Evolutionary conservation across 441 rosid genomes (phyloP).

Genomic region (Breynia disticha): DNA sequence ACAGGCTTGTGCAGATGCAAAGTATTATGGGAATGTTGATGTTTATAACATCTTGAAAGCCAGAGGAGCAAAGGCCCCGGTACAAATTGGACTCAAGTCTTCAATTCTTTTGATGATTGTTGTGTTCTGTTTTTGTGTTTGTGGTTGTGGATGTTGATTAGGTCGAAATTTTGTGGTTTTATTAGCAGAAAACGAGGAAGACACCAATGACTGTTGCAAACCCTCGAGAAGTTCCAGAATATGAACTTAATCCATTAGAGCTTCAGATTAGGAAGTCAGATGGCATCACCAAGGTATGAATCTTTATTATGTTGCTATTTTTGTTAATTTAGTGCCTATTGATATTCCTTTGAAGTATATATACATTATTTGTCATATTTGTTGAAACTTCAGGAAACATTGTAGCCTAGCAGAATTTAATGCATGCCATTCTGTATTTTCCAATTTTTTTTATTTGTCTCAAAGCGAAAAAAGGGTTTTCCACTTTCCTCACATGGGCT

Average conservation of each 20-base stretch:
- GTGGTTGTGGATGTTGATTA: neutral
- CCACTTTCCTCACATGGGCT: too few relatives aligned
- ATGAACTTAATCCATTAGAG: constrained; percentile 89
- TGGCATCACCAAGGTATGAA: constrained; percentile 71
- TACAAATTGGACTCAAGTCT: constrained; percentile 17
- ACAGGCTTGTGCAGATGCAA: constrained; percentile 96
- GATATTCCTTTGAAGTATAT: too few relatives aligned
- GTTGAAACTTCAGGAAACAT: too few relatives aligned
- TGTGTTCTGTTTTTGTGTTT: too few relatives aligned
- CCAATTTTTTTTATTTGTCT: too few relatives aligned
- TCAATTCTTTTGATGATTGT: constrained; percentile 3
- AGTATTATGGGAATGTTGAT: constrained; percentile 78
- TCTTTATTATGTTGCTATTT: too few relatives aligned
- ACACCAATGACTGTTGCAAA: constrained; percentile 84
- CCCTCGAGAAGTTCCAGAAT: constrained; percentile 91
- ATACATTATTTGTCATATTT: too few relatives aligned
- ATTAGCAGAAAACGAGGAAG: constrained; percentile 58
- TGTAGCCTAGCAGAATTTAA: too few relatives aligned
- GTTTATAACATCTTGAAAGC: constrained; percentile 70
- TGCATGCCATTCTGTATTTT: too few relatives aligned
- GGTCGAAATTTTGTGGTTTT: constrained; percentile 7
- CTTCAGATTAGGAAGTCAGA: constrained; percentile 82
- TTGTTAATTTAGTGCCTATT: too few relatives aligned
- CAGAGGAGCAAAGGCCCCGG: constrained; percentile 88
- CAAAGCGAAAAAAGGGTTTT: too few relatives aligned